Base-by-base conservation (phyloP, 2,329 filamentous ascomycete species). In the Botrytis byssoidea region DNA sequence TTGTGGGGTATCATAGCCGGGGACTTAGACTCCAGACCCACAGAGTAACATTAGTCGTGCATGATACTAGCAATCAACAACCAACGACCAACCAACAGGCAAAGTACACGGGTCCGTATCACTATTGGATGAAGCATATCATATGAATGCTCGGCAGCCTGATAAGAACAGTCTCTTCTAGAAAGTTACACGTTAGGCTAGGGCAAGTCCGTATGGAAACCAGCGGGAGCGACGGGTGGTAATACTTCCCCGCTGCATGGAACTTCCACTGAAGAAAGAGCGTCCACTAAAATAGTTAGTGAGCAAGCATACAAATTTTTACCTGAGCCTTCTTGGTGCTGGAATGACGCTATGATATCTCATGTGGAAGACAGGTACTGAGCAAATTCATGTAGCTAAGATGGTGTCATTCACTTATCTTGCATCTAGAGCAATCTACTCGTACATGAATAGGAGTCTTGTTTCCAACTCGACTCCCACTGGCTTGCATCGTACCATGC, bases 191-290 rank as follows among this genome's bases (percentile, higher is more conserved):
- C 25, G 35, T 4, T 57, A 22, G 25, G 22, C 65, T 32, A n/a
- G 48, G 65, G 35, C 55, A 68, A 68, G 25, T 16, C 55, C 46
- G 46, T 20, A 57, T 55, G 25, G 48, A 29, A 7, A 42, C 25
- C n/a, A n/a, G 35, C 25, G 48, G 42, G 35, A 32, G 51, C n/a
- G 35, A 51, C 65, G 35, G 59, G 12, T 32, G 37, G 35, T 32
- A 25, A 57, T 57, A 35, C 35, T 68, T 68, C 48, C 66, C 66
- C 66, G 66, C 66, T 57, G 25, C 48, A 68, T 68, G 48, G 48
- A 32, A 57, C 5, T 42, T 40, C n/a, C 35, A 32, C 40, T 57
- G 48, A 68, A 57, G 48, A 68, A 68, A 14, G 20, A 42, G 22
- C 46, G 35, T 57, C 37, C 0, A 57, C 5, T 42, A n/a, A 22